Evolutionary conservation across 306 rosid species (phyloP), one percentile per base, ranked within the genome.

Genomic region (Cicer chorassanicum): DNA sequence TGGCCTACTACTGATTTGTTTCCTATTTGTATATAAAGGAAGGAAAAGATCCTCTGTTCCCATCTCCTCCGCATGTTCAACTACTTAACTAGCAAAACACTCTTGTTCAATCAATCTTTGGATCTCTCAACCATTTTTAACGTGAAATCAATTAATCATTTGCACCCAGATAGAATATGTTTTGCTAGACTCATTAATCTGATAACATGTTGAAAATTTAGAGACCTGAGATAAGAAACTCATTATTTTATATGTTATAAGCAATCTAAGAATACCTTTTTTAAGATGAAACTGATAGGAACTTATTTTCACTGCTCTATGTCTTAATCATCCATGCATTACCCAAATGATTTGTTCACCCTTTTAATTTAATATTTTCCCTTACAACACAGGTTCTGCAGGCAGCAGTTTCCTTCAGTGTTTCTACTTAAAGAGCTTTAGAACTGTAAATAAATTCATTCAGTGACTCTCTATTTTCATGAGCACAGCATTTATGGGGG

Each of bases 211-310:
- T 29, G 5, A 29, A 29, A 29, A 29, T 19, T 53, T 51, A 51
- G 36, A 53, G 56, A 18, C 10, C 8, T 21, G 9, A 55, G 21
- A 7, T 15, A 55, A 13, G 61, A 55, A 8, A 54, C 13, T 54
- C 60, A 54, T 50, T 50, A 18, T 54, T 18, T 8, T 54, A 16
- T 53, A 53, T 53, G 29, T 55, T 55, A 8, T 9, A 19, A 55
- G n/a, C 19, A 55, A 55, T 55, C 29, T 15, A 53, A 24, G 59
- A 53, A 53, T 18, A 54, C 16, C 7, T 49, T 13, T n/a, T 7
- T 54, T 54, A n/a, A n/a, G n/a, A 49, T n/a, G 19, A 49, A 49
- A 13, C 55, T n/a, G 55, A 49, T 49, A n/a, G 55, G 55, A 49
- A n/a, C 16, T 7, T 49, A 8, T 49, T 49, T 49, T 56, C 63